Evolutionary conservation across 1,284 basidiomycete species (phyloP).

Genomic region (Cryptococcus sp.): DNA sequence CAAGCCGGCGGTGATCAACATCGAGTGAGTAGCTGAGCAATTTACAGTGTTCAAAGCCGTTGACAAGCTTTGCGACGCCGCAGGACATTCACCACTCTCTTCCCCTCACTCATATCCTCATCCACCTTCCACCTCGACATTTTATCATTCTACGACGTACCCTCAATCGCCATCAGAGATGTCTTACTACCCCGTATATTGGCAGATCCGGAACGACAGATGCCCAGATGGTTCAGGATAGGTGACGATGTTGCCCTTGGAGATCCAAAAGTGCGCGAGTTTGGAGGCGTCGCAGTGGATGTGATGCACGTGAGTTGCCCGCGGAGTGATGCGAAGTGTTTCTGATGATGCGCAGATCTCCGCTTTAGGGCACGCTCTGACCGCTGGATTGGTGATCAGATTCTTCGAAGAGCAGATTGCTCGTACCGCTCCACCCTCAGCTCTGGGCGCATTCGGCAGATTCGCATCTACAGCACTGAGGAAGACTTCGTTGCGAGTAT

Average conservation of each 20-base stretch:
- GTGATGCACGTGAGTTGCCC: slow-evolving; percentile 47
- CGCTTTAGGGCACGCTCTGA: slow-evolving; percentile 42
- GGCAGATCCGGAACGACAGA: slow-evolving; percentile 38
- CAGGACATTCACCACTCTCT: slow-evolving; percentile 51
- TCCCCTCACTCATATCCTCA: slow-evolving; percentile 41
- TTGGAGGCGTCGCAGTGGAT: slow-evolving; percentile 45
- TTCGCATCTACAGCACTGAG: slow-evolving; percentile 15
- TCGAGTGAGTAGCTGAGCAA: slow-evolving; percentile 38
- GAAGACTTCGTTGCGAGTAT: slow-evolving; percentile 16
- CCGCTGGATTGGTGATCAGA: slow-evolving; percentile 42
- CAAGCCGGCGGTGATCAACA: slow-evolving; percentile 47
- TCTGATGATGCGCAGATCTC: slow-evolving; percentile 36
- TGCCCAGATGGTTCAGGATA: slow-evolving; percentile 49
- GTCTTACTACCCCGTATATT: slow-evolving; percentile 44
- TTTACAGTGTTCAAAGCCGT: neutral
- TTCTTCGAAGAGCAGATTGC: slow-evolving; percentile 40
- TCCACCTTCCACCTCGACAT: slow-evolving; percentile 48
- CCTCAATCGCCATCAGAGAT: slow-evolving; percentile 46
- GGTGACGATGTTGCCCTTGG: slow-evolving; percentile 33
- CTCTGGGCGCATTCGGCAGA: slow-evolving; percentile 18
- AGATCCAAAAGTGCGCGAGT: slow-evolving; percentile 45
- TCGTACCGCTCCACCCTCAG: slow-evolving; percentile 10
- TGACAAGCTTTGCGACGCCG: neutral
- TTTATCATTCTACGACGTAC: slow-evolving; percentile 48
- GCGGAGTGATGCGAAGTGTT: neutral